Conservation (phyloP, 1,284 basidiomycete genomes). For the Cutaneotrichosporon cavernicola region DNA sequence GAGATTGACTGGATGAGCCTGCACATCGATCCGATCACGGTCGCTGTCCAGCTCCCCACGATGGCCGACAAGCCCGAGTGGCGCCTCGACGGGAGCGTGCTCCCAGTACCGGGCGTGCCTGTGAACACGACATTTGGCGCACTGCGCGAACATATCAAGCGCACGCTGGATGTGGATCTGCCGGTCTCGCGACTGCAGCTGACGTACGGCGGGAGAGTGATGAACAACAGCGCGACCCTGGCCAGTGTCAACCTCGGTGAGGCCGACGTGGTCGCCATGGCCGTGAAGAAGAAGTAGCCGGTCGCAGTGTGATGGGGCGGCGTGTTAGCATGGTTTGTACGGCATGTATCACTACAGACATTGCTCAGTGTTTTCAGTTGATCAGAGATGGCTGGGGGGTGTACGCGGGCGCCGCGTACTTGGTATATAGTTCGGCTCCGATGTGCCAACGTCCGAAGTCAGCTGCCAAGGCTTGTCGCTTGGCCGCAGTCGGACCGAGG, state of each 20-base stretch:
- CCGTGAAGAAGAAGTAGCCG: conserved; percentile 63
- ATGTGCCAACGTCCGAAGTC: neutral
- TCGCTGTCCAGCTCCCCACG: conserved; percentile 74
- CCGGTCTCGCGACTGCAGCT: conserved; percentile 74
- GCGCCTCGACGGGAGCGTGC: conserved; percentile 77
- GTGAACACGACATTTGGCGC: conserved; percentile 78
- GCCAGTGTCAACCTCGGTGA: conserved; percentile 86
- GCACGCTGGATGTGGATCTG: conserved; percentile 69
- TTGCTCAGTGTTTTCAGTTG: neutral
- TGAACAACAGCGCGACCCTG: conserved; percentile 78
- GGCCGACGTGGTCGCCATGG: conserved; percentile 74
- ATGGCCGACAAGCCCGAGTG: conserved; percentile 81
- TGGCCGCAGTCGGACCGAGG: neutral
- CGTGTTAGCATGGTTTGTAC: conserved; percentile 4
- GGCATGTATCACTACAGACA: conserved; percentile 9
- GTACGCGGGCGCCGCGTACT: neutral
- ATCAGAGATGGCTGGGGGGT: neutral
- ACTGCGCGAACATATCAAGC: conserved; percentile 78
- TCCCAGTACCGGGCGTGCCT: conserved; percentile 74
- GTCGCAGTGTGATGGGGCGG: neutral
- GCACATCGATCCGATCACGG: conserved; percentile 82
- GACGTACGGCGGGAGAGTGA: conserved; percentile 73
- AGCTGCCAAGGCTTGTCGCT: neutral
- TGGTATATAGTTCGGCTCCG: neutral
- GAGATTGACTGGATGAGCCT: conserved; percentile 75